Base-by-base conservation (phyloP, 1,284 basidiomycete genomes). In the Waitea zeae region DNA sequence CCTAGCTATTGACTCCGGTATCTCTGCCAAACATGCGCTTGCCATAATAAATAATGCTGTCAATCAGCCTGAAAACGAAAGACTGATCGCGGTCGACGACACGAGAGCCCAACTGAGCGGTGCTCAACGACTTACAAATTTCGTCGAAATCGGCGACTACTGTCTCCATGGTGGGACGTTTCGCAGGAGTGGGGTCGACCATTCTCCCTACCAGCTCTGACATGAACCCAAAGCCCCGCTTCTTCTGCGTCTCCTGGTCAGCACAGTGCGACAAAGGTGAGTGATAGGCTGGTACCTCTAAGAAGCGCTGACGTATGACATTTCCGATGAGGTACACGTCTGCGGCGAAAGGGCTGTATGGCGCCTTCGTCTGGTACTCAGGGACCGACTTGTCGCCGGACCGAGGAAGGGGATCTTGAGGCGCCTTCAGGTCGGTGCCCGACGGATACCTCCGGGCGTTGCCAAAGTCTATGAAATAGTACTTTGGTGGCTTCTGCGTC, bases 141-240 rank as follows among this genome's bases (percentile, higher is more conserved):
- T n/a, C n/a, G n/a, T n/a, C n/a, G n/a, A n/a, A n/a, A n/a, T n/a
- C n/a, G n/a, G n/a, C n/a, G n/a, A n/a, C n/a, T n/a, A n/a, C n/a
- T n/a, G n/a, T n/a, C n/a, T n/a, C n/a, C n/a, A n/a, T n/a, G n/a
- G n/a, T n/a, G n/a, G n/a, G n/a, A n/a, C n/a, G n/a, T n/a, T n/a
- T n/a, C n/a, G n/a, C n/a, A n/a, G n/a, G n/a, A n/a, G n/a, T n/a
- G n/a, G n/a, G n/a, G n/a, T n/a, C n/a, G n/a, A 43, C 40, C 52
- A 54, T 54, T 17, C 51, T 34, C 3, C 24, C 15, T 12, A 42
- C 34, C 17, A 43, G 33, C 6, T 11, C 12, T 27, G 27, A 14
- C 22, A 35, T 27, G 17, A 35, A 35, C 24, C 24, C 34, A 17
- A 35, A 35, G 24, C 34, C 34, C 11, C 24, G 24, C 12, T 29